Percentiles rank a stretch among this genome's conserved stretches.
Conservation (phyloP, 2,329 filamentous ascomycete genomes). For the Colletotrichum noveboracense region DNA sequence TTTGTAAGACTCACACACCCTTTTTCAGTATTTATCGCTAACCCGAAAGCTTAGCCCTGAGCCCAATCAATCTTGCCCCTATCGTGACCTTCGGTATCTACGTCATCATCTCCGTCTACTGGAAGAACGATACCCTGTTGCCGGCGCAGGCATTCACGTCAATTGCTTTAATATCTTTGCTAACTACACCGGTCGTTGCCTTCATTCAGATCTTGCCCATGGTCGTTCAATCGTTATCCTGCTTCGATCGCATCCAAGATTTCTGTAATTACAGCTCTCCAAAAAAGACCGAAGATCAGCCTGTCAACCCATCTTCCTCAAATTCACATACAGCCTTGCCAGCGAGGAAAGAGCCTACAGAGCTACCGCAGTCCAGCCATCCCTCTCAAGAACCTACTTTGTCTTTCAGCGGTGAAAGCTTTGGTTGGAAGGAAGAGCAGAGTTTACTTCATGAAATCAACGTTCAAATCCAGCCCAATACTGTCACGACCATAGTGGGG, state of each 20-base stretch:
- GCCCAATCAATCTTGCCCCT: constrained; percentile 26
- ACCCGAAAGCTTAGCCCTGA: constrained; percentile 13
- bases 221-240: constrained; percentile 19
- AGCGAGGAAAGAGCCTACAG: not conserved
- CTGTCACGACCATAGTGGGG: constrained; percentile 7
- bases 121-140: constrained; percentile 26
- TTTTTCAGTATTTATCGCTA: not conserved
- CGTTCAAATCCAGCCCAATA: not conserved
- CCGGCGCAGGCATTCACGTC: constrained; percentile 26
- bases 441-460: not conserved
- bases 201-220: constrained; percentile 27
- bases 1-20: constrained; percentile 18
- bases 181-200: constrained; percentile 22
- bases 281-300: not conserved
- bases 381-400: not conserved
- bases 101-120: constrained; percentile 27
- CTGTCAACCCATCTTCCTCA: not conserved
- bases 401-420: not conserved
- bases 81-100: constrained; percentile 30
- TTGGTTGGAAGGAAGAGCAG: constrained; percentile 1
- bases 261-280: constrained; percentile 17
- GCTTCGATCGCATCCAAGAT: constrained; percentile 28
- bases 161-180: constrained; percentile 24
- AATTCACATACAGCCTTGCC: not conserved
- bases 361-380: not conserved